Evolutionary conservation across 139 green algal genomes (phyloP).

Genomic region (Coelastrella sp.): DNA sequence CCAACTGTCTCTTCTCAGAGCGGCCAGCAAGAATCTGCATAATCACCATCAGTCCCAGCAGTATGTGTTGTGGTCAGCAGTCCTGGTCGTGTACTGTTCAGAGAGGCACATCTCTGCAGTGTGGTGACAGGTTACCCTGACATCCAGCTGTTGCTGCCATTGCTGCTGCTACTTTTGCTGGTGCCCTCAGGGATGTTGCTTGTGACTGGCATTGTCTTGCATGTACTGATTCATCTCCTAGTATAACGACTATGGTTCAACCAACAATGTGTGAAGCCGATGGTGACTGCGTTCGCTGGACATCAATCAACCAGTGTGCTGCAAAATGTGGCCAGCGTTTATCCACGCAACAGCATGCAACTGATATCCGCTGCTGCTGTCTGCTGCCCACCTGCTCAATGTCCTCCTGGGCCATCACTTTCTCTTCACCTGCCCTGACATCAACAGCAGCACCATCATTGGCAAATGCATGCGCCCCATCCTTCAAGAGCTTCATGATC

Average conservation of each 20-base stretch:
- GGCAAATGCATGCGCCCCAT: constrained; percentile 85
- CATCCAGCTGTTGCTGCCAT: too few species aligned
- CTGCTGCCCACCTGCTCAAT: constrained; percentile 73
- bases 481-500: constrained; percentile 85
- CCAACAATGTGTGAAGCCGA: background rate
- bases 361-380: background rate
- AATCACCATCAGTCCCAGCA: background rate
- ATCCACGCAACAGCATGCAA: background rate
- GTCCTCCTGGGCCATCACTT: constrained; percentile 68
- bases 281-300: too few species aligned
- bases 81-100: background rate
- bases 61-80: background rate
- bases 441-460: constrained; percentile 23
- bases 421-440: constrained; percentile 31
- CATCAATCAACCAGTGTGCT: too few species aligned
- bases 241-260: background rate
- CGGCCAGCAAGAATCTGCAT: constrained; percentile 81
- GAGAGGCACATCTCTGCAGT: too few species aligned
- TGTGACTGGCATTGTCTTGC: background rate
- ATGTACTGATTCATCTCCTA: background rate
- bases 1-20: constrained; percentile 92
- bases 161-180: too few species aligned
- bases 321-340: too few species aligned
- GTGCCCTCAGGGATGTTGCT: background rate
- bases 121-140: too few species aligned